phyloP scores from a whole-genome alignment of 2,329 filamentous ascomycete species.

The Fusarium metavorans region DNA sequence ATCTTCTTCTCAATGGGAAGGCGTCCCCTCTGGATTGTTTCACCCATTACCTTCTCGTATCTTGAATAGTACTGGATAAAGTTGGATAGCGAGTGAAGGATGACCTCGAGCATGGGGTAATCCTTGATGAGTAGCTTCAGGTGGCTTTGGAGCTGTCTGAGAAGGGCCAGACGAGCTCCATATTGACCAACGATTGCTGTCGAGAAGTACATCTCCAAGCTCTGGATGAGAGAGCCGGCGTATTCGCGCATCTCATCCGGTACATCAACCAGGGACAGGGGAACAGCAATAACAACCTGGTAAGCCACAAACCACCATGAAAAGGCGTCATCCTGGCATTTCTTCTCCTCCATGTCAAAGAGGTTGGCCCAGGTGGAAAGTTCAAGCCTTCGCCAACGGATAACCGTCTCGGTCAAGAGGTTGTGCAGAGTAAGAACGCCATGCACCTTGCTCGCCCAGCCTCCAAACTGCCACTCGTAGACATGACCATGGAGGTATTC shows the following conservation, averaged over 20 bases:
- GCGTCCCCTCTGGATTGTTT: constrained; percentile 76
- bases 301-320: constrained; percentile 99
- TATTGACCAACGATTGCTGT: constrained; percentile 87
- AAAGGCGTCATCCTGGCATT: constrained; percentile 81
- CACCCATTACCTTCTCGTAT: constrained; percentile 74
- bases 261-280: constrained; percentile 73
- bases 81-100: constrained; percentile 77
- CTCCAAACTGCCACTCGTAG: constrained; percentile 91
- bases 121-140: constrained; percentile 71
- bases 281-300: constrained; percentile 84
- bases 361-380: constrained; percentile 91
- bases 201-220: constrained; percentile 82
- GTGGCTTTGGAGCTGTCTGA: constrained; percentile 75
- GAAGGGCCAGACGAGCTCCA: constrained; percentile 75
- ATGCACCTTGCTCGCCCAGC: constrained; percentile 86
- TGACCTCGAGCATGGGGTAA: constrained; percentile 66
- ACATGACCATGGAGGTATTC: constrained; percentile 89
- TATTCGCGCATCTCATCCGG: constrained; percentile 72
- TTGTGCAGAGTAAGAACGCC: constrained; percentile 79
- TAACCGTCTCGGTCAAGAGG: constrained; percentile 81
- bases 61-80: constrained; percentile 81
- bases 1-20: constrained; percentile 87
- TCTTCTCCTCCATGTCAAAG: constrained; percentile 84
- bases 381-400: constrained; percentile 91
- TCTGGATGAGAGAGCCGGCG: constrained; percentile 76